Percentiles rank a stretch among this genome's conserved stretches.
phyloP scores from a whole-genome alignment of 2,329 filamentous ascomycete species.

The Fusarium sp. region DNA sequence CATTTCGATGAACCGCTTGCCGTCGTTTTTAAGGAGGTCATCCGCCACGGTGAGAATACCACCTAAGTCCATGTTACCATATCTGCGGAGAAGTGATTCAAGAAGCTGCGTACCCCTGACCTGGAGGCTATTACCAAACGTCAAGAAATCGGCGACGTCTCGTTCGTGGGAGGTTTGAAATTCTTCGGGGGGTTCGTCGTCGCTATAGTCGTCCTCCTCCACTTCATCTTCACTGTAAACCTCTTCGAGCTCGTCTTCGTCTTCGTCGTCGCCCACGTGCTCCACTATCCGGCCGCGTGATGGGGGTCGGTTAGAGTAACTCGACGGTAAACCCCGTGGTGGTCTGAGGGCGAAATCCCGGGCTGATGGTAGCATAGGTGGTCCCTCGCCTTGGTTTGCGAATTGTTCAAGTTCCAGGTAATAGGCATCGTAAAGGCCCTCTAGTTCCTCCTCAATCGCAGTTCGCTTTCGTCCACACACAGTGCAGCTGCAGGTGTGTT shows the following conservation, averaged over 20 bases:
- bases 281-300: slow-evolving; percentile 80
- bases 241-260: slow-evolving; percentile 67
- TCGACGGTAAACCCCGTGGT: slow-evolving; percentile 68
- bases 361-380: slow-evolving; percentile 64
- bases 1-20: slow-evolving; percentile 99
- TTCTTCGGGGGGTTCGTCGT: slow-evolving; percentile 76
- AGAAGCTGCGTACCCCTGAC: slow-evolving; percentile 78
- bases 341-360: slow-evolving; percentile 73
- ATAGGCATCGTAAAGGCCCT: slow-evolving; percentile 97
- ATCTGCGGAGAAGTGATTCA: slow-evolving; percentile 58
- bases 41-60: slow-evolving; percentile 99
- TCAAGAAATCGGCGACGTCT: slow-evolving; percentile 88
- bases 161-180: slow-evolving; percentile 73
- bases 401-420: slow-evolving; percentile 99
- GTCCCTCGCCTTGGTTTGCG: slow-evolving; percentile 82
- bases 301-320: slow-evolving; percentile 75
- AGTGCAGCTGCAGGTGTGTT: slow-evolving; percentile 97
- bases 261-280: slow-evolving; percentile 69
- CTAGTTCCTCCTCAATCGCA: slow-evolving; percentile 97
- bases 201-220: slow-evolving; percentile 72
- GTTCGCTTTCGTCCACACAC: slow-evolving; percentile 96
- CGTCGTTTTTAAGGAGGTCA: slow-evolving; percentile 98
- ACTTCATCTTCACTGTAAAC: slow-evolving; percentile 65
- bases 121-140: slow-evolving; percentile 96
- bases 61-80: slow-evolving; percentile 73